These are phyloP conservation scores for Mucor piriformis DNA, from an alignment of 371 early-diverging fungal species.

Conservation along the genomic window DNA sequence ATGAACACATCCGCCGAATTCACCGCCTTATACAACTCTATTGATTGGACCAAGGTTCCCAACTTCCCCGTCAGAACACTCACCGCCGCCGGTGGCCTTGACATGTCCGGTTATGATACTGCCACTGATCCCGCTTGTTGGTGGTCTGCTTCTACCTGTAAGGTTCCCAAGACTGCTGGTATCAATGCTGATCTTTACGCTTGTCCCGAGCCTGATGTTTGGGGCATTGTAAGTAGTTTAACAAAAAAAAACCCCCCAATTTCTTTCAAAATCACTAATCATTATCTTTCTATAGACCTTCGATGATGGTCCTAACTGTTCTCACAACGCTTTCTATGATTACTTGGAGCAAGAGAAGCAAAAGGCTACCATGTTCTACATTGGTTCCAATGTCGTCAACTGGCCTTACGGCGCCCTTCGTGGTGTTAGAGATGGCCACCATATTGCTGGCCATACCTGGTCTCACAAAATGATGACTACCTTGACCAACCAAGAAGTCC, in stretches of 20 bases:
- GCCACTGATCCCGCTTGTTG: slow-evolving; percentile 45
- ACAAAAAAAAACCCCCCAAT: neutral
- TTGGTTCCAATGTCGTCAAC: slow-evolving; percentile 49
- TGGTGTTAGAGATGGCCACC: slow-evolving; percentile 54
- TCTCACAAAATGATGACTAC: slow-evolving; percentile 60
- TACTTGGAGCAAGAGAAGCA: slow-evolving; percentile 36
- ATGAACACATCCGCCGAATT: slow-evolving; percentile 44
- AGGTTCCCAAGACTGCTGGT: slow-evolving; percentile 27
- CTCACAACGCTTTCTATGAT: slow-evolving; percentile 51
- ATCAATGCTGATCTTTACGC: slow-evolving; percentile 42
- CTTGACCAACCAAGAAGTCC: slow-evolving; percentile 54
- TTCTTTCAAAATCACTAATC: no score
- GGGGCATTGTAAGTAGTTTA: slow-evolving; percentile 36
- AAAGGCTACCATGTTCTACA: slow-evolving; percentile 52
- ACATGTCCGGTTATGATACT: slow-evolving; percentile 37
- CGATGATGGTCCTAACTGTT: slow-evolving; percentile 52
- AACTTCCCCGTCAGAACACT: slow-evolving; percentile 30
- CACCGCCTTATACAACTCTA: slow-evolving; percentile 36
- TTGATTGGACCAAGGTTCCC: slow-evolving; percentile 46
- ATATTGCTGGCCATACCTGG: slow-evolving; percentile 57
- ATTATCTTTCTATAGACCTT: slow-evolving; percentile 30
- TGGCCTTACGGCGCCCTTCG: slow-evolving; percentile 54
- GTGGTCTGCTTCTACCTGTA: slow-evolving; percentile 46
- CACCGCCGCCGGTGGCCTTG: slow-evolving; percentile 26
- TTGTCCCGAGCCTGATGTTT: slow-evolving; percentile 45